phyloP scores from a whole-genome alignment of 108 stramenopile species.

The Cylindrotheca closterium region DNA sequence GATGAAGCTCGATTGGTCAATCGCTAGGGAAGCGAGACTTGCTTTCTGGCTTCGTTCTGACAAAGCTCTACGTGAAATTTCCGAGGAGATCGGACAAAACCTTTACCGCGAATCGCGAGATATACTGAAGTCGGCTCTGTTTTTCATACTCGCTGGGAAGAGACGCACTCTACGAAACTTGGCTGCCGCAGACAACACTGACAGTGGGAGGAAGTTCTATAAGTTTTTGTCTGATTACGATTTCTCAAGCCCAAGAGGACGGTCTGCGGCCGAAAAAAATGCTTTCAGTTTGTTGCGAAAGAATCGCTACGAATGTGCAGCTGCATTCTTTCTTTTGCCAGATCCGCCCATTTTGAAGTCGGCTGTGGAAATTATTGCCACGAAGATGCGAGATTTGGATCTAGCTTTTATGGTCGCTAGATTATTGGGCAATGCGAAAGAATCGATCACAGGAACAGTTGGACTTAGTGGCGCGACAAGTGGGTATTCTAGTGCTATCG shows the following conservation, averaged over 20 bases:
- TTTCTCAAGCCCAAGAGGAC: slow-evolving; percentile 67
- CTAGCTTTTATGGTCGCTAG: slow-evolving; percentile 81
- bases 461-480: slow-evolving; percentile 9
- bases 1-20: slow-evolving; percentile 69
- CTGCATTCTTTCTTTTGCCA: slow-evolving; percentile 80
- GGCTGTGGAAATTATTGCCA: slow-evolving; percentile 69
- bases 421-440: slow-evolving; percentile 48
- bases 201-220: slow-evolving; percentile 74
- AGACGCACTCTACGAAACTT: slow-evolving; percentile 62
- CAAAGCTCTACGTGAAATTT: slow-evolving; percentile 45
- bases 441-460: slow-evolving; percentile 9
- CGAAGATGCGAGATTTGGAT: slow-evolving; percentile 71
- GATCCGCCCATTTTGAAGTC: slow-evolving; percentile 81
- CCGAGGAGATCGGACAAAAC: slow-evolving; percentile 82
- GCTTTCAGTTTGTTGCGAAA: slow-evolving; percentile 82
- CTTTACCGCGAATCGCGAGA: slow-evolving; percentile 63
- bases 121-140: slow-evolving; percentile 78
- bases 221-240: slow-evolving; percentile 70
- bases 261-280: slow-evolving; percentile 84
- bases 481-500: slow-evolving; percentile 35
- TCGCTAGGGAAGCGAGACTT: slow-evolving; percentile 51
- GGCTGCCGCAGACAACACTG: slow-evolving; percentile 70
- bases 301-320: slow-evolving; percentile 63
- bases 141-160: slow-evolving; percentile 72
- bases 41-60: slow-evolving; percentile 88